Percentiles rank a stretch among this genome's conserved stretches.
Evolutionary conservation across 768 basidiomycete species (phyloP).

Genomic region (Suillus sp.): DNA sequence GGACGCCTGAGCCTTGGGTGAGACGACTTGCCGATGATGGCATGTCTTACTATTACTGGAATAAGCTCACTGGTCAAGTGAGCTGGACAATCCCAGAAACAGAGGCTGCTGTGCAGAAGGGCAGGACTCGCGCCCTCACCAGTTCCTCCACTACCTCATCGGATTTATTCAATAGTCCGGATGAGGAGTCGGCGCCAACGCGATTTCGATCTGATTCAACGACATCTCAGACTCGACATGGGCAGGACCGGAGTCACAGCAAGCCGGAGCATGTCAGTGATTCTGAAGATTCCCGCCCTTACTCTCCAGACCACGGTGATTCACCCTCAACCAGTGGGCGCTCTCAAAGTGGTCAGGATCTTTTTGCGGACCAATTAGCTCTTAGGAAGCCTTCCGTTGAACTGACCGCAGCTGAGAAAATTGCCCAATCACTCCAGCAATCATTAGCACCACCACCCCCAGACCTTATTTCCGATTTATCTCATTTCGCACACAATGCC

Average conservation of each 20-base stretch:
- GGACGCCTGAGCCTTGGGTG: slow-evolving; percentile 82
- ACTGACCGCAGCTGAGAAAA: slow-evolving; percentile 66
- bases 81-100: slow-evolving; percentile 70
- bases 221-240: slow-evolving; percentile 29
- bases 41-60: slow-evolving; percentile 76
- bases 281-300: slow-evolving; percentile 75
- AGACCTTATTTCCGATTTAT: slow-evolving; percentile 61
- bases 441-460: slow-evolving; percentile 58
- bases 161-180: slow-evolving; percentile 22
- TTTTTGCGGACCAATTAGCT: slow-evolving; percentile 16
- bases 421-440: slow-evolving; percentile 67
- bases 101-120: slow-evolving; percentile 28
- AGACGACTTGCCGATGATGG: slow-evolving; percentile 82
- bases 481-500: slow-evolving; percentile 55
- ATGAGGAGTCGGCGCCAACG: slow-evolving; percentile 25
- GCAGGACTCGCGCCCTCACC: slow-evolving; percentile 37
- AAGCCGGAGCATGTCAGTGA: slow-evolving; percentile 55
- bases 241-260: slow-evolving; percentile 33
- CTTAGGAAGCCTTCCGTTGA: slow-evolving; percentile 37
- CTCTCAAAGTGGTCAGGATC: slow-evolving; percentile 33
- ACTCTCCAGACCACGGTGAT: slow-evolving; percentile 35
- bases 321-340: slow-evolving; percentile 35
- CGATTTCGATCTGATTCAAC: slow-evolving; percentile 40
- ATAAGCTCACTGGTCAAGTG: slow-evolving; percentile 65
- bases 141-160: slow-evolving; percentile 38